Evolutionary conservation across 495 filamentous ascomycete genomes (phyloP).

Genomic region (Penicillium flavigenum): DNA sequence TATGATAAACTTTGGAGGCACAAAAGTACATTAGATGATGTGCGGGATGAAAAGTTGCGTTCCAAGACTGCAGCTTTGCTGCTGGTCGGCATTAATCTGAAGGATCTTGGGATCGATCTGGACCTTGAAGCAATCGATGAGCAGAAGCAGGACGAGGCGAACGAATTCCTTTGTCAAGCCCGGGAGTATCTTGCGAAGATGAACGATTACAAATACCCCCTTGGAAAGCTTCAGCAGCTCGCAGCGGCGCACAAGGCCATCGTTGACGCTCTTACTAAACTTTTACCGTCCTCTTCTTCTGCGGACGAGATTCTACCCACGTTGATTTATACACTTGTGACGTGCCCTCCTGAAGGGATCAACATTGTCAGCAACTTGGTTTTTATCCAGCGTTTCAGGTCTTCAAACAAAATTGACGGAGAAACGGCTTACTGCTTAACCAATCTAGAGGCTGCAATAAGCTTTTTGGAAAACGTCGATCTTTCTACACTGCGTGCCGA

Average conservation of each 20-base stretch:
- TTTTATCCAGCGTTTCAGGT: constrained; percentile 92
- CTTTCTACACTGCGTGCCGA: constrained; percentile 87
- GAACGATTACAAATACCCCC: constrained; percentile 80
- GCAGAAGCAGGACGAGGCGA: constrained; percentile 69
- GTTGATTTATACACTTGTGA: constrained; percentile 92
- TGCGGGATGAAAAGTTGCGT: constrained; percentile 88
- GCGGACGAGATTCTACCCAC: constrained; percentile 97
- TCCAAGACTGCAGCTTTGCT: constrained; percentile 91
- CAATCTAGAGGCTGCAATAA: constrained; percentile 91
- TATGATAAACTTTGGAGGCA: constrained; percentile 90
- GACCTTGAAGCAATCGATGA: constrained; percentile 49
- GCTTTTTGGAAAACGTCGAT: constrained; percentile 97
- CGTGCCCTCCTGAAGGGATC: constrained; percentile 80
- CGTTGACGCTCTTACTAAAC: constrained; percentile 76
- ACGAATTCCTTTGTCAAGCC: constrained; percentile 67
- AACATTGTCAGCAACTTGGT: constrained; percentile 88
- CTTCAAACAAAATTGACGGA: constrained; percentile 80
- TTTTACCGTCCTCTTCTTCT: constrained; percentile 84
- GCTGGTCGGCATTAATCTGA: constrained; percentile 84
- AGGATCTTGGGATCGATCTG: constrained; percentile 81
- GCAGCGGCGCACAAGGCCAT: constrained; percentile 90
- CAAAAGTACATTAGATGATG: constrained; percentile 88
- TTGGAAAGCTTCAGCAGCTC: constrained; percentile 88
- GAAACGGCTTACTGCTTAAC: constrained; percentile 96
- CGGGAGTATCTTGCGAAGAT: constrained; percentile 75